These are phyloP conservation scores for Purpureocillium lavendulum DNA, from an alignment of 2,329 filamentous ascomycete species.

Conservation along the genomic window DNA sequence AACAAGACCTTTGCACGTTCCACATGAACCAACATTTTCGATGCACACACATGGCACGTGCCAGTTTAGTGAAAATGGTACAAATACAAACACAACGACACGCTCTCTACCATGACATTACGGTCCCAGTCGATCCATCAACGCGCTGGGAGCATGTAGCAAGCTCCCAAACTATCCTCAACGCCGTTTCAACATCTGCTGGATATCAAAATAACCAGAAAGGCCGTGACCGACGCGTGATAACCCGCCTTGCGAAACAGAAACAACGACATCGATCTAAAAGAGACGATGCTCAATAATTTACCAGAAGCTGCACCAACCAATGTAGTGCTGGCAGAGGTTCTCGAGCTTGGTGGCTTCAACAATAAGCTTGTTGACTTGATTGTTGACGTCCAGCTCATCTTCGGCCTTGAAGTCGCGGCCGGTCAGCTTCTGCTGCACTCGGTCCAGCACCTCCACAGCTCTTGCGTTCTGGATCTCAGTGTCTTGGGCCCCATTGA, in stretches of 20 bases:
- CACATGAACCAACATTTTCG: too few relatives aligned
- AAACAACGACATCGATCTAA: neutral
- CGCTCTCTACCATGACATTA: too few relatives aligned
- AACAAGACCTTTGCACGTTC: too few relatives aligned
- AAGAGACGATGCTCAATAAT: neutral
- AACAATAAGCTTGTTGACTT: slow-evolving; percentile 90
- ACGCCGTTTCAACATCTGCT: neutral
- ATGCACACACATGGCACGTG: too few relatives aligned
- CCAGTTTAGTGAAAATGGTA: too few relatives aligned
- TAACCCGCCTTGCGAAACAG: neutral
- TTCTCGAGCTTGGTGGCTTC: slow-evolving; percentile 97
- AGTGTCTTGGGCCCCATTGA: slow-evolving; percentile 36
- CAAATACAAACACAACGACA: too few relatives aligned
- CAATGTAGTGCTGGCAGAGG: slow-evolving; percentile 96
- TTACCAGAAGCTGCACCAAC: slow-evolving; percentile 98
- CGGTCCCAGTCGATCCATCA: too few relatives aligned
- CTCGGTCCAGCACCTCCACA: slow-evolving; percentile 80
- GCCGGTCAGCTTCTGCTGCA: slow-evolving; percentile 93
- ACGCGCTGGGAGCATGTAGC: too few relatives aligned
- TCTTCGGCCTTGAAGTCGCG: slow-evolving; percentile 82
- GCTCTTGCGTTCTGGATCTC: slow-evolving; percentile 93
- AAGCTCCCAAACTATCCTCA: neutral
- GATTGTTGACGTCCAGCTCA: slow-evolving; percentile 75
- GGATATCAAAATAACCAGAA: neutral
- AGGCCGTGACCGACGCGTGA: neutral